Conservation (phyloP, 2,329 filamentous ascomycete species). For the Akanthomyces dipterigenus region DNA sequence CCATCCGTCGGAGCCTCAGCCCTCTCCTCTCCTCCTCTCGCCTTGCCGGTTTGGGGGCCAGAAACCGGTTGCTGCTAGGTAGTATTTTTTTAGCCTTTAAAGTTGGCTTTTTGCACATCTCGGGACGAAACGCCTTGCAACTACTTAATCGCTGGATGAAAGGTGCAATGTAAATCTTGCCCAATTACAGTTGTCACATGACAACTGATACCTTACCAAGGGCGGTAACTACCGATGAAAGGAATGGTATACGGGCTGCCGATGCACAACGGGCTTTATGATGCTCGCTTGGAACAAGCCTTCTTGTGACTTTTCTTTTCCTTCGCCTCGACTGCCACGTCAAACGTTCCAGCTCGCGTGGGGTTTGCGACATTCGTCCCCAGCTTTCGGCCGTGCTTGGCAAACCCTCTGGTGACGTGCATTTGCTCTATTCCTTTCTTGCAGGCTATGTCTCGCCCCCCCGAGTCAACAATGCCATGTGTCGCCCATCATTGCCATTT, state of each 20-base stretch:
- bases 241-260: too few species aligned
- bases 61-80: not conserved
- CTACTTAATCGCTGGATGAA: too few species aligned
- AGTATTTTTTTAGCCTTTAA: not conserved
- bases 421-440: too few species aligned
- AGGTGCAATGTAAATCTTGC: too few species aligned
- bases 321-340: not conserved
- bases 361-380: not conserved
- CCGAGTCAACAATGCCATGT: slow-evolving; percentile 1
- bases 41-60: not conserved
- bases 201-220: too few species aligned
- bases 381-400: not conserved
- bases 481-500: not conserved
- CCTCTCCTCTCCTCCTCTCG: too few species aligned
- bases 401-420: not conserved
- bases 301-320: not conserved
- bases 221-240: too few species aligned
- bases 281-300: too few species aligned
- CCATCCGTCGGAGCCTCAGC: slow-evolving; percentile 8
- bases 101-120: too few species aligned
- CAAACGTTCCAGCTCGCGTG: not conserved
- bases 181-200: too few species aligned
- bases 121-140: too few species aligned
- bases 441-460: not conserved
- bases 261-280: too few species aligned